phyloP scores from a whole-genome alignment of 352 stramenopile genomes.

The Phytophthora megakarya region DNA sequence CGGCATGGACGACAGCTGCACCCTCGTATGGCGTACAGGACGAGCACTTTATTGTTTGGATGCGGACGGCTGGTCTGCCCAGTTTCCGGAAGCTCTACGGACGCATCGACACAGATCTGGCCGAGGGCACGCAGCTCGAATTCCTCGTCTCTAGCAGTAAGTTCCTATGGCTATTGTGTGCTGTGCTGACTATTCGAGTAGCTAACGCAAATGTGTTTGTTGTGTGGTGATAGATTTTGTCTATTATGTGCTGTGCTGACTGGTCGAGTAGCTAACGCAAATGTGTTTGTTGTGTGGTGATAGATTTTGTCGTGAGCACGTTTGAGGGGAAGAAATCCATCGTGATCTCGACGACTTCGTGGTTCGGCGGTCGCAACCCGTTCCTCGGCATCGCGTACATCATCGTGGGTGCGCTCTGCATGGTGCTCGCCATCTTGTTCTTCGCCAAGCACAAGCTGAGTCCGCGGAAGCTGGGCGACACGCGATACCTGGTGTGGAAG shows the following conservation, averaged over 20 bases:
- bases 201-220: conserved; percentile 15
- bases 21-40: conserved; percentile 93
- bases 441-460: conserved; percentile 95
- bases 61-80: conserved; percentile 97
- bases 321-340: conserved; percentile 97
- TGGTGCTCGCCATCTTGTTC: conserved; percentile 95
- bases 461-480: conserved; percentile 95
- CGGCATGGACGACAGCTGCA: conserved; percentile 70
- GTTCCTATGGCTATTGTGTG: too few species aligned
- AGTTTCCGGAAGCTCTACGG: conserved; percentile 99
- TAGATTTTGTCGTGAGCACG: conserved; percentile 96
- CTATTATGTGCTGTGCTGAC: too few species aligned
- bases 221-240: conserved; percentile 88
- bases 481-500: conserved; percentile 96
- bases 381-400: conserved; percentile 97
- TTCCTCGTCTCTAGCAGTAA: conserved; percentile 93
- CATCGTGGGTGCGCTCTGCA: conserved; percentile 93
- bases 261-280: conserved; percentile 7
- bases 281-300: conserved; percentile 6
- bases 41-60: conserved; percentile 99
- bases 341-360: conserved; percentile 95
- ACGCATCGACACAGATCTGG: conserved; percentile 94
- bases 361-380: conserved; percentile 96
- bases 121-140: conserved; percentile 86
- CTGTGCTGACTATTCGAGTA: too few species aligned